Evolutionary conservation across 768 basidiomycete genomes (phyloP).

Genomic region (Polyporus arcularius): DNA sequence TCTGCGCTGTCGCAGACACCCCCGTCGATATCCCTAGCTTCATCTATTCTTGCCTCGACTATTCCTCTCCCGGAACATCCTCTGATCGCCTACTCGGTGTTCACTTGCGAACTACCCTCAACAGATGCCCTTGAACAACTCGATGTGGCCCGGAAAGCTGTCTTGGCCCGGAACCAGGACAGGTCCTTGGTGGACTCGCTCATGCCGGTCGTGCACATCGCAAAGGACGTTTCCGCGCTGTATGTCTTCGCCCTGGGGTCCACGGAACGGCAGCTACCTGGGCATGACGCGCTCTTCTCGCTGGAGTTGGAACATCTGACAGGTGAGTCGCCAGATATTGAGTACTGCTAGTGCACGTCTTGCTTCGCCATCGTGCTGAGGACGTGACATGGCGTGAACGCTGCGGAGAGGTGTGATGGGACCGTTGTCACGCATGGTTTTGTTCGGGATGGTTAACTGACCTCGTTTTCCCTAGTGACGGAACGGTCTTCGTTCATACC

Average conservation of each 20-base stretch:
- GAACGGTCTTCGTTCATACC: slow-evolving; percentile 49
- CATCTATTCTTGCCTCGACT: slow-evolving; percentile 47
- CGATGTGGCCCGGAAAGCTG: slow-evolving; percentile 55
- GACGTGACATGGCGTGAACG: no score
- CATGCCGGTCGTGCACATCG: slow-evolving; percentile 51
- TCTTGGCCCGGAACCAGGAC: slow-evolving; percentile 42
- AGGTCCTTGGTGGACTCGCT: slow-evolving; percentile 49
- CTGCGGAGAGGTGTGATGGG: no score
- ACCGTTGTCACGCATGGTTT: not conserved
- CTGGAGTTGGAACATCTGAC: slow-evolving; percentile 52
- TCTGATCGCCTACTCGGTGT: slow-evolving; percentile 48
- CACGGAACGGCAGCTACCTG: slow-evolving; percentile 31
- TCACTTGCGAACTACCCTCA: slow-evolving; percentile 34
- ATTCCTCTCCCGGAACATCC: slow-evolving; percentile 47
- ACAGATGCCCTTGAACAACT: slow-evolving; percentile 41
- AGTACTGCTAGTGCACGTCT: not conserved
- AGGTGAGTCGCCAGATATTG: slow-evolving; percentile 40
- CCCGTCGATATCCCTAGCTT: slow-evolving; percentile 36
- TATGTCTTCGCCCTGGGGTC: slow-evolving; percentile 60
- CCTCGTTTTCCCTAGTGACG: slow-evolving; percentile 34
- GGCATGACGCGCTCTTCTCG: slow-evolving; percentile 35
- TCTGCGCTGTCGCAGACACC: slow-evolving; percentile 31
- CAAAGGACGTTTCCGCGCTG: slow-evolving; percentile 44
- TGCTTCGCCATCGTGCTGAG: not conserved
- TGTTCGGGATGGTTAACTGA: slow-evolving; percentile 12